Base-by-base conservation (phyloP, 2,329 filamentous ascomycete genomes). In the Ramularia endophylla region DNA sequence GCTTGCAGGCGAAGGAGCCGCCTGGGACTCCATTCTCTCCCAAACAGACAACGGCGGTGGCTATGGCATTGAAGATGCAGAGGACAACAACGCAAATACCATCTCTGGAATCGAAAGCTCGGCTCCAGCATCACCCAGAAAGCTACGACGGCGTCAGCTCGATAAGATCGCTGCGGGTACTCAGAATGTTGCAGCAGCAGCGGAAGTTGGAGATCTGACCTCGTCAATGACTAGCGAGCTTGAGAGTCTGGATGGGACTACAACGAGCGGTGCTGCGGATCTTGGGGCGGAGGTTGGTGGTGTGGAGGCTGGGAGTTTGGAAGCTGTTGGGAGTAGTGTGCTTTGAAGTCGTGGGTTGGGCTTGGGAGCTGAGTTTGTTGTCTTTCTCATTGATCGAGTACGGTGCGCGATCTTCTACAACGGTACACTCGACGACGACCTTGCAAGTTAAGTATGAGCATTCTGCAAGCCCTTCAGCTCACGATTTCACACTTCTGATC, bases 131-230 rank as follows among this genome's bases (percentile, higher is more conserved):
- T 50, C 22, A 25, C 22, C n/a, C n/a, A n/a, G n/a, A n/a, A 25
- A 25, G 32, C 48, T 9, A 42, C 47, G 15, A 43, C 39, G 38
- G 16, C 49, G 51, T n/a, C 51, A 54, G 29, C 36, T 45, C 3
- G 48, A 54, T 36, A 53, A 56, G 53, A 60, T 58, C 27, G 39
- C 48, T 36, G 51, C 52, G 20, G 52, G 52, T 6, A 16, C 31
- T 2, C 42, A 46, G 18, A 28, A 43, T 8, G 36, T 56, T 12
- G 30, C 42, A 15, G 31, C 36, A 8, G 50, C 53, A 4, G 43
- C 40, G 2, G 41, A 45, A 0, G 28, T 43, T 11, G 46, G 49
- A 8, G 31, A 28, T 15, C 18, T 27, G 15, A 52, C 47, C 6
- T 19, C 37, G 8, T 12, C 36, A 2, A 18, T 36, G 12, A 47